These are phyloP conservation scores for Mycena polygramma DNA, from an alignment of 768 basidiomycete species.

Conservation along the genomic window DNA sequence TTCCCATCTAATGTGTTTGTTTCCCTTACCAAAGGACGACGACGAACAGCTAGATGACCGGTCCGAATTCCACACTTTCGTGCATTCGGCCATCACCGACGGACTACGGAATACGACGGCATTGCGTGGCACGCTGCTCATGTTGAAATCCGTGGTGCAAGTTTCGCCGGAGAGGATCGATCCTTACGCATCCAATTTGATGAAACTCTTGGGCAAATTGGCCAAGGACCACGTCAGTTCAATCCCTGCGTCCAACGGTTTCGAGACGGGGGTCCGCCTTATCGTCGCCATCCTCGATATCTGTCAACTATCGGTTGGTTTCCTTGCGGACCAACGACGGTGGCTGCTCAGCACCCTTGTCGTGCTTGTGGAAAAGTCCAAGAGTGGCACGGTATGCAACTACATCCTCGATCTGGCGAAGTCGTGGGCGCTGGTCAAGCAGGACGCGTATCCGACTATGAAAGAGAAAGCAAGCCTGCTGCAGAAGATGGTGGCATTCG, in stretches of 20 bases:
- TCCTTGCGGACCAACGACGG: conserved; percentile 88
- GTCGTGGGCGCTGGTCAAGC: conserved; percentile 90
- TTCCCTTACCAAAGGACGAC: conserved; percentile 81
- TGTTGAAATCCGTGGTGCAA: conserved; percentile 89
- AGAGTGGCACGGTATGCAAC: conserved; percentile 80
- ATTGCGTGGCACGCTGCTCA: conserved; percentile 84
- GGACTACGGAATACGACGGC: conserved; percentile 80
- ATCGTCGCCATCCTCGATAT: conserved; percentile 89
- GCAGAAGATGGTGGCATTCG: conserved; percentile 89
- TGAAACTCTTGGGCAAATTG: conserved; percentile 88
- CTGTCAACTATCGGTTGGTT: conserved; percentile 82
- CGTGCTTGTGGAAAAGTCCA: conserved; percentile 91
- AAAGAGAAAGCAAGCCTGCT: conserved; percentile 95
- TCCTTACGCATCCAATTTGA: conserved; percentile 77
- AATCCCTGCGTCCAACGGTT: conserved; percentile 59
- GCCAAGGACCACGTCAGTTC: conserved; percentile 89
- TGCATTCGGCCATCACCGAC: conserved; percentile 81
- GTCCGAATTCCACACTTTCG: conserved; percentile 82
- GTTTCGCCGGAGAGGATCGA: conserved; percentile 88
- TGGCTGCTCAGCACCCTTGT: conserved; percentile 83
- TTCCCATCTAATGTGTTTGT: too few species aligned
- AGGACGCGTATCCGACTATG: conserved; percentile 90
- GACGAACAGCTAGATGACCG: conserved; percentile 82
- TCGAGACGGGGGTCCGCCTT: conserved; percentile 72
- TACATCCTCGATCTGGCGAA: conserved; percentile 89